Evolutionary conservation across 345 rosid genomes (phyloP).

Genomic region (Linum usitatissimum): DNA sequence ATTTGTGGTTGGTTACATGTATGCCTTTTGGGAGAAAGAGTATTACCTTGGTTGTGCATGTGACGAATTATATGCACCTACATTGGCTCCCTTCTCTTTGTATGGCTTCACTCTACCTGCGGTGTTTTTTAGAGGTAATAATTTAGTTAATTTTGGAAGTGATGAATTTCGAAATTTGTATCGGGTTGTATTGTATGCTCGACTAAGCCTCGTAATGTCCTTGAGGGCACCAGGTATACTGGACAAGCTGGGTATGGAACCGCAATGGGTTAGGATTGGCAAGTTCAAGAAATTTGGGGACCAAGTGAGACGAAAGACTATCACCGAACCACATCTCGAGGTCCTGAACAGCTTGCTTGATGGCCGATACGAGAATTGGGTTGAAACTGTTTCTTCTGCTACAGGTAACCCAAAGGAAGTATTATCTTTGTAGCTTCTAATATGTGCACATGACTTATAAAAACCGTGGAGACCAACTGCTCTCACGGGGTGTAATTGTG

Average conservation of each 20-base stretch:
- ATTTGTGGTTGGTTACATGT: no score
- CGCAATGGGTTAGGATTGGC: constrained; percentile 81
- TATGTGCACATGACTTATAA: no score
- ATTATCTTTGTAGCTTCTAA: no score
- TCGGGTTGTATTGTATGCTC: neutral
- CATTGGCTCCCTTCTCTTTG: constrained; percentile 80
- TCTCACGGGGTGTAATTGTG: no score
- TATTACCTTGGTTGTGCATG: constrained; percentile 86
- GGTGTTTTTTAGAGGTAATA: constrained; percentile 73
- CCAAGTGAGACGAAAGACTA: constrained; percentile 62
- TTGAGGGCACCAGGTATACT: constrained; percentile 65
- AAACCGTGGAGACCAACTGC: no score
- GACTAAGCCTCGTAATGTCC: no score
- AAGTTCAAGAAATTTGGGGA: constrained; percentile 96
- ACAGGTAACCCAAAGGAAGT: no score
- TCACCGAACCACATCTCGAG: constrained; percentile 87
- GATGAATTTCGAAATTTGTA: neutral
- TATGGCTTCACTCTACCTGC: constrained; percentile 86
- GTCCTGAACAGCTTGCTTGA: constrained; percentile 82
- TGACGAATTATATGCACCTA: constrained; percentile 77
- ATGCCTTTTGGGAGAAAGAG: constrained; percentile 83
- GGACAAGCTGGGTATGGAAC: constrained; percentile 83
- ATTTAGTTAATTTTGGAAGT: no score
- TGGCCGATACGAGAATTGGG: constrained; percentile 75
- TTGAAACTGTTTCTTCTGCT: constrained; percentile 61